A percentile compares a stretch with the other conserved stretches of the same genome.
These are phyloP conservation scores for Alternaria burnsii DNA, from an alignment of 2,329 filamentous ascomycete genomes.

Conservation along the genomic window DNA sequence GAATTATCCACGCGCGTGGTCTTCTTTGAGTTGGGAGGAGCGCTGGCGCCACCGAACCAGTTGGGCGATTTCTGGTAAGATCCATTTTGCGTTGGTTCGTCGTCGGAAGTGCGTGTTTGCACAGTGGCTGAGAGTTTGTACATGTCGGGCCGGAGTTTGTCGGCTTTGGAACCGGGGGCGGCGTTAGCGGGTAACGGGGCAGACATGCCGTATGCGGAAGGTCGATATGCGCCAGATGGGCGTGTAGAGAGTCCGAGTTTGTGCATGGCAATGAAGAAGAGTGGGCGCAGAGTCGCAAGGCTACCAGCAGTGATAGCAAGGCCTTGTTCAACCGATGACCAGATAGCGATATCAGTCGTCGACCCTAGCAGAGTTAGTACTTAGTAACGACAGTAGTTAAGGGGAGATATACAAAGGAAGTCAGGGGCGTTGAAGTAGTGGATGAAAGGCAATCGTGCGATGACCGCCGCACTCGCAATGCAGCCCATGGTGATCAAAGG, in stretches of 20 bases:
- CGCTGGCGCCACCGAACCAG: conserved; percentile 21
- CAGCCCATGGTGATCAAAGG: conserved; percentile 61
- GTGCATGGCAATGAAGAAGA: conserved; percentile 38
- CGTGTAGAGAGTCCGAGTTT: conserved; percentile 36
- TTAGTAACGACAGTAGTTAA: too few species aligned
- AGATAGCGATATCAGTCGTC: conserved; percentile 49
- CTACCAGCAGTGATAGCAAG: conserved; percentile 49
- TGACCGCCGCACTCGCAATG: conserved; percentile 51
- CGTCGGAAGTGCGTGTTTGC: conserved; percentile 28
- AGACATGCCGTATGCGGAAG: conserved; percentile 32
- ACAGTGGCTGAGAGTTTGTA: conserved; percentile 32
- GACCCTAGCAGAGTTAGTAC: conserved; percentile 28
- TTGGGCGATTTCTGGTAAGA: conserved; percentile 19
- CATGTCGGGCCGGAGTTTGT: conserved; percentile 29
- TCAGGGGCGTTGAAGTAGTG: conserved; percentile 39
- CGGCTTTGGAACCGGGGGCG: conserved; percentile 16
- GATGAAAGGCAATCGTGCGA: conserved; percentile 43
- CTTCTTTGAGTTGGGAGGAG: conserved; percentile 23
- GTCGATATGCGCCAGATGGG: conserved; percentile 26
- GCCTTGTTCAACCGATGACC: conserved; percentile 49
- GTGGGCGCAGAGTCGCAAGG: conserved; percentile 48
- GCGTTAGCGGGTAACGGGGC: conserved; percentile 22
- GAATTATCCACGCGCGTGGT: conserved; percentile 14
- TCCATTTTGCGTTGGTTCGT: neutral
- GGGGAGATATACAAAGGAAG: conserved; percentile 41